Base-by-base conservation (phyloP, 2,329 filamentous ascomycete genomes). In the Paecilomyces sp. region DNA sequence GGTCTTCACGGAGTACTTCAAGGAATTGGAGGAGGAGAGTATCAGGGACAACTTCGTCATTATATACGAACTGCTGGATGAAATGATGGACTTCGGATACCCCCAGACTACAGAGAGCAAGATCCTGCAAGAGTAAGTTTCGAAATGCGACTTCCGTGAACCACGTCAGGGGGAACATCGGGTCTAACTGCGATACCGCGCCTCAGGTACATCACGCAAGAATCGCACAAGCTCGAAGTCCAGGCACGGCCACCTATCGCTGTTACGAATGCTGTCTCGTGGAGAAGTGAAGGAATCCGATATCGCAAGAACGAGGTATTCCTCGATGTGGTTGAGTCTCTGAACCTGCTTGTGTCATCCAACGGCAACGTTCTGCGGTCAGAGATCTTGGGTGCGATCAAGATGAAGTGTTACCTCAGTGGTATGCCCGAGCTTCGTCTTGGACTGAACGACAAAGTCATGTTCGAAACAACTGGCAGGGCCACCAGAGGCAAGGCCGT, bases 31-130 rank as follows among this genome's bases (percentile, higher is more conserved):
- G 77, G 94, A 99, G 77, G 94, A 99, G 78, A 96, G 91, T 69
- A 99, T 99, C 75, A 87, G 94, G 68, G 94, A 99, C 82, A 99
- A 99, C 81, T 99, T 99, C 74, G 94, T 99, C 76, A 88, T 99
- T 73, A 99, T 99, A 72, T 99, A 99, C 82, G 94, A 99, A 78
- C 80, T 99, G 62, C 85, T 99, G 64, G 94, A 99, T 73, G 94
- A 99, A 81, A 99, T 99, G 94, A 99, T 99, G 94, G 94, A 99
- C 78, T 99, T 99, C 82, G 94, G 94, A 64, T 97, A 99, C 76
- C 94, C 94, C 5, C 94, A 99, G 77, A 99, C 94, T 9, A 99
- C 94, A 66, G 94, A 99, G 77, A 91, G 87, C 75, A 99, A 99
- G 84, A 99, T 99, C 74, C 81, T 99, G 62, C 94, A 99, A 77